Percentiles rank a stretch among this genome's conserved stretches.
Evolutionary conservation across 2,329 filamentous ascomycete species (phyloP).

Genomic region (Ophiostoma sp.): DNA sequence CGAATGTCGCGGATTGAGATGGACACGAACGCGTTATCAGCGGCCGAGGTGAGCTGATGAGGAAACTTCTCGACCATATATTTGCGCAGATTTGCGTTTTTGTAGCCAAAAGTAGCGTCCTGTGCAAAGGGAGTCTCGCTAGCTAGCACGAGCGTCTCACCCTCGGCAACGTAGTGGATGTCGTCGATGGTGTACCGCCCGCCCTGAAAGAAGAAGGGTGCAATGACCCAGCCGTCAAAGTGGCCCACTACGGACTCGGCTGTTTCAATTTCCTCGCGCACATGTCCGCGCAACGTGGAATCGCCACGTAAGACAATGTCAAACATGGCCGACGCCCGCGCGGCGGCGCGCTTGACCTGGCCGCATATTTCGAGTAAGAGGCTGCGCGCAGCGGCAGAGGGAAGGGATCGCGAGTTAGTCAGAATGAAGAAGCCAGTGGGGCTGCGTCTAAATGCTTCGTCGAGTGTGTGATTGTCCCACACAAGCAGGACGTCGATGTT

Average conservation of each 20-base stretch:
- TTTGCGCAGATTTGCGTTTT: slow-evolving; percentile 46
- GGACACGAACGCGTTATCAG: slow-evolving; percentile 27
- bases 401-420: slow-evolving; percentile 54
- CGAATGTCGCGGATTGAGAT: slow-evolving; percentile 46
- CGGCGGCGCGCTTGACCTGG: slow-evolving; percentile 44
- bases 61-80: slow-evolving; percentile 51
- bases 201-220: slow-evolving; percentile 55
- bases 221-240: slow-evolving; percentile 49
- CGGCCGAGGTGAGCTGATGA: slow-evolving; percentile 33
- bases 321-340: slow-evolving; percentile 37
- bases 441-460: background rate
- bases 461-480: background rate
- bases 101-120: slow-evolving; percentile 54
- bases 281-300: slow-evolving; percentile 69
- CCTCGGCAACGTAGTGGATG: slow-evolving; percentile 53
- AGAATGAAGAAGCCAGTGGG: slow-evolving; percentile 53
- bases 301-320: slow-evolving; percentile 54
- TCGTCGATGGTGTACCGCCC: slow-evolving; percentile 52
- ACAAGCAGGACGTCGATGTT: background rate
- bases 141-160: slow-evolving; percentile 38
- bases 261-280: too few species aligned
- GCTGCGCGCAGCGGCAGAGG: slow-evolving; percentile 41
- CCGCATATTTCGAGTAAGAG: slow-evolving; percentile 48
- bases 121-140: slow-evolving; percentile 50
- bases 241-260: slow-evolving; percentile 40